Evolutionary conservation across 176 grass and related monocot genomes (phyloP).

Genomic region (Lolium perenne): DNA sequence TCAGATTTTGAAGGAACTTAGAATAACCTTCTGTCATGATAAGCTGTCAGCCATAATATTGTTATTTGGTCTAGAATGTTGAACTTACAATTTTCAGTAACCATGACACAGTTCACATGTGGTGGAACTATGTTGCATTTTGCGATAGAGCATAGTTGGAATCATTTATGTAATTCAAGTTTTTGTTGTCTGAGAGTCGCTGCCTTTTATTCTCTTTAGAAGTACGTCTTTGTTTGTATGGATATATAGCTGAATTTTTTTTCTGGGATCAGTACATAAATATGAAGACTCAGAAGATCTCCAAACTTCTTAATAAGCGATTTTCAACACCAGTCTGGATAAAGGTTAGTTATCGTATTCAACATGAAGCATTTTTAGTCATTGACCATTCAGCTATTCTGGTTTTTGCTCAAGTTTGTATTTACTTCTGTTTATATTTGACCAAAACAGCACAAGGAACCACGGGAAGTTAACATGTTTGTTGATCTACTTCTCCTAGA

Average conservation of each 20-base stretch:
- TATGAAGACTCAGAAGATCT: conserved; percentile 95
- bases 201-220: not conserved
- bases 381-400: conserved; percentile 24
- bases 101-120: conserved; percentile 31
- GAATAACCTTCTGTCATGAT: conserved; percentile 24
- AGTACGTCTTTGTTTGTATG: conserved; percentile 1
- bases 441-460: conserved; percentile 95
- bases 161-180: conserved; percentile 12
- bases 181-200: not conserved
- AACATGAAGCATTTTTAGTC: conserved; percentile 27
- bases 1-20: conserved; percentile 14
- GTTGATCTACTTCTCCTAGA: conserved; percentile 98
- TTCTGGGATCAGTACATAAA: conserved; percentile 88
- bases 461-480: conserved; percentile 98
- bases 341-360: conserved; percentile 68
- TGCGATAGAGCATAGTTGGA: conserved; percentile 11
- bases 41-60: conserved; percentile 1
- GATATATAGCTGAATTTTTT: conserved; percentile 26
- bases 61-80: conserved; percentile 35
- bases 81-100: conserved; percentile 16
- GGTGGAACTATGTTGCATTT: conserved; percentile 28
- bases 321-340: conserved; percentile 94
- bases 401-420: conserved; percentile 26
- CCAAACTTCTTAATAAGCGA: conserved; percentile 87
- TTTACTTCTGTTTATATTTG: conserved; percentile 44